Conservation (phyloP, 164 flowering plant species). For the Nymphaea colorata region DNA sequence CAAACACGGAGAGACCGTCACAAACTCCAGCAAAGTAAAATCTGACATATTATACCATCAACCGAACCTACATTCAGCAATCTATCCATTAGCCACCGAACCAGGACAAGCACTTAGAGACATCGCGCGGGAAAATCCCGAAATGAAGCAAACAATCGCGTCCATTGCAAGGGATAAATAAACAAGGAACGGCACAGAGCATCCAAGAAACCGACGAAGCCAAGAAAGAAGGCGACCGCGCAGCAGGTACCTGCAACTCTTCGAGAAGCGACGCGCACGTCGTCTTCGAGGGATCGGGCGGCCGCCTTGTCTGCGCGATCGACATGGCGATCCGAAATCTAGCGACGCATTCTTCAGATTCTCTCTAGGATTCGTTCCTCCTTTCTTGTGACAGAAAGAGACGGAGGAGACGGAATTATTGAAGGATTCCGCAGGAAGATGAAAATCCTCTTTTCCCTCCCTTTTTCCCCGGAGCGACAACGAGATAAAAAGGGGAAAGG, state of each 20-base stretch:
- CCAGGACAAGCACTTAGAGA: no score
- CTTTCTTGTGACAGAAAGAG: background rate
- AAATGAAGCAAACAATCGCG: background rate
- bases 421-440: background rate
- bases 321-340: background rate
- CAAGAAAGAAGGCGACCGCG: background rate
- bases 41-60: no score
- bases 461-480: background rate
- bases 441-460: background rate
- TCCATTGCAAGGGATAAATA: background rate
- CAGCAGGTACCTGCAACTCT: slow-evolving; percentile 39
- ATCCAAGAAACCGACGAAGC: background rate
- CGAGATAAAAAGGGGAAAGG: background rate
- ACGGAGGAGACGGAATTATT: background rate
- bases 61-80: no score
- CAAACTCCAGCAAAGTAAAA: no score
- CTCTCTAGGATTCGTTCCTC: background rate
- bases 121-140: background rate
- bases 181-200: background rate
- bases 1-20: no score
- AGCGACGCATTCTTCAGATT: background rate
- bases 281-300: slow-evolving; percentile 21
- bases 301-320: slow-evolving; percentile 5
- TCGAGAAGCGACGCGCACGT: slow-evolving; percentile 56
- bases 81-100: no score